Evolutionary conservation across 2,329 filamentous ascomycete species (phyloP), one percentile per base, ranked within the genome.

Genomic region (Xylaria sp.): DNA sequence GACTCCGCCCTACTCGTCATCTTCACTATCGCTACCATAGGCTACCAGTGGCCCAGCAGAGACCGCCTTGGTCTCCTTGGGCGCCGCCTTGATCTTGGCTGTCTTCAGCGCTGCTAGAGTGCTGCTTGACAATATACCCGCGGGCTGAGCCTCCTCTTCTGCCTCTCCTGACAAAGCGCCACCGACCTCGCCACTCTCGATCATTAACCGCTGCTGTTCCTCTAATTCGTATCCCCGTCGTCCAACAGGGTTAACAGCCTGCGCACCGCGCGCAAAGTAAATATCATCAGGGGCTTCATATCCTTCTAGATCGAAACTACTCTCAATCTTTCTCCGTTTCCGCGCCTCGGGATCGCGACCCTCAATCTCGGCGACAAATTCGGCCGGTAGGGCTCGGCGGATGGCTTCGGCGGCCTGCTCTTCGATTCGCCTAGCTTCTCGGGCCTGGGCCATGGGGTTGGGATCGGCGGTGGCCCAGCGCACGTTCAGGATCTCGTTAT

Each of bases 321-420:
- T 92, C 73, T 97, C 91, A 30, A 96, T 86, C 76, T 91, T 95
- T 74, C 93, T 85, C 69, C 92, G 82, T 78, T 97, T 97, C 71
- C 87, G 83, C 47, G 92, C 89, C 68, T 92, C 91, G 0, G 90
- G 90, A 66, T 96, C 91, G 54, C 90, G 85, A 13, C 94, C 94
- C 73, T 99, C 94, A 52, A 99, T 87, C 78, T 99, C 92, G 0
- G 92, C 91, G 0, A 99, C 87, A 65, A 94, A 97, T 34, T 92
- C 91, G 0, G 89, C 91, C 0, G 94, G 94, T 3, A 99, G 78
- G 0, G 94, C 93, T 65, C 89, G 82, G 16, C 94, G 81, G 59
- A 99, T 91, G 1, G 94, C 95, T 69, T 97, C 94, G 0, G 94
- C 94, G 1, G 94, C 94, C 73, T 99, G 94, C 71, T 99, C 94